Evolutionary conservation across 2,329 filamentous ascomycete species (phyloP).

Genomic region (Claviceps sp.): DNA sequence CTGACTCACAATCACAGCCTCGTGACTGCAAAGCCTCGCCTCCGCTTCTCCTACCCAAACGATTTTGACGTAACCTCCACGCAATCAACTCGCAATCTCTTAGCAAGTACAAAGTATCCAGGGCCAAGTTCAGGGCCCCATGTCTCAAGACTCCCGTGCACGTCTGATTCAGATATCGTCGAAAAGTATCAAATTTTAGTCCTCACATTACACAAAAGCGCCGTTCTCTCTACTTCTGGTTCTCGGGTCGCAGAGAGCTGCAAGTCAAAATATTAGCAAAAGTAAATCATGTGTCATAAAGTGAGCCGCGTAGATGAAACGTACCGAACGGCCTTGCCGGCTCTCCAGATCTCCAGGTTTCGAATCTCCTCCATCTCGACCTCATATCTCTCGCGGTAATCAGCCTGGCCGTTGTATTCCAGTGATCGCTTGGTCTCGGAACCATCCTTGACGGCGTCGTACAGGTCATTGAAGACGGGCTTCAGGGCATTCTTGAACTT

Average conservation of each 20-base stretch:
- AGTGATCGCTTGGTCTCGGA: constrained; percentile 92
- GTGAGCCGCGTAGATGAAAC: constrained; percentile 14
- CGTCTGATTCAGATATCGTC: background rate
- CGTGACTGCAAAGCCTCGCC: background rate
- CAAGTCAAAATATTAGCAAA: constrained; percentile 2
- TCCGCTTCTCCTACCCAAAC: background rate
- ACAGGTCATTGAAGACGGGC: constrained; percentile 96
- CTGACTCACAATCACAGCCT: background rate
- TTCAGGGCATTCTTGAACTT: constrained; percentile 97
- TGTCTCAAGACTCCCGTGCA: constrained; percentile 4
- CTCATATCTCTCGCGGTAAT: constrained; percentile 97
- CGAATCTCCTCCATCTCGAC: constrained; percentile 98
- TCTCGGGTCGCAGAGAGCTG: constrained; percentile 70
- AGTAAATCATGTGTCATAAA: background rate
- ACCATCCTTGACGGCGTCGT: constrained; percentile 83
- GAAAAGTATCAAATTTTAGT: background rate
- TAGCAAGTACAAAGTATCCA: constrained; percentile 1
- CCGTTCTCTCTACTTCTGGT: constrained; percentile 50
- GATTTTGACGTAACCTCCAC: too few relatives aligned
- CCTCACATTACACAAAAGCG: background rate
- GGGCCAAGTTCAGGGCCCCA: background rate
- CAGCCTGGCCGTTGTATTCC: constrained; percentile 88
- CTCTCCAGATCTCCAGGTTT: constrained; percentile 96
- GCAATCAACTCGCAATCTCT: background rate
- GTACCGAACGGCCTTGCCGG: constrained; percentile 90